phyloP scores from a whole-genome alignment of 2,329 filamentous ascomycete species.

The Nemania serpens region DNA sequence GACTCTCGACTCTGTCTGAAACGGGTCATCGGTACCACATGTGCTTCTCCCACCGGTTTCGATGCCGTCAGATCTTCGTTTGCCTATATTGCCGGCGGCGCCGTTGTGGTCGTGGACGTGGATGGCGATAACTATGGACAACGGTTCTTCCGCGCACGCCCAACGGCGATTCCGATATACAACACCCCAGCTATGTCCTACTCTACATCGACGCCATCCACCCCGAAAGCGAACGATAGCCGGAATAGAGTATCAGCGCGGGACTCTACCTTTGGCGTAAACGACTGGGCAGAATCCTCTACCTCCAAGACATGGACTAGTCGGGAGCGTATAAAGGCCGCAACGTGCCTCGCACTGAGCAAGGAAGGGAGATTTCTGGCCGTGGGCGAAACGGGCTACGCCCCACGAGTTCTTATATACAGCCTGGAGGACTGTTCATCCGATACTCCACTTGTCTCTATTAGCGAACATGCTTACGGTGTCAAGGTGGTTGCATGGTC shows the following conservation, averaged over 20 bases:
- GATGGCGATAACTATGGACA: slow-evolving; percentile 71
- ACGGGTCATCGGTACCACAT: slow-evolving; percentile 90
- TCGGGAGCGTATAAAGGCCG: slow-evolving; percentile 90
- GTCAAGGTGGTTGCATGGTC: slow-evolving; percentile 91
- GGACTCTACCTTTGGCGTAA: slow-evolving; percentile 52
- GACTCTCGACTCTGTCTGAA: slow-evolving; percentile 72
- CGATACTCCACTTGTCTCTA: slow-evolving; percentile 80
- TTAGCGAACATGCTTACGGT: slow-evolving; percentile 89
- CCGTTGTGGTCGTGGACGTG: slow-evolving; percentile 86
- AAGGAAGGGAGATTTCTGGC: slow-evolving; percentile 85
- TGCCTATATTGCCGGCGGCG: slow-evolving; percentile 89
- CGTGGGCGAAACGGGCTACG: slow-evolving; percentile 94
- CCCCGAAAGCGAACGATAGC: slow-evolving; percentile 67
- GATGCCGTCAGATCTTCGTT: slow-evolving; percentile 79
- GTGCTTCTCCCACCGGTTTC: slow-evolving; percentile 81
- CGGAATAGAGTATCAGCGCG: slow-evolving; percentile 60
- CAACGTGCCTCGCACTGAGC: slow-evolving; percentile 87
- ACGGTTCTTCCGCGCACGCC: slow-evolving; percentile 88
- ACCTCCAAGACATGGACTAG: slow-evolving; percentile 80
- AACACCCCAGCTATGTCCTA: slow-evolving; percentile 57
- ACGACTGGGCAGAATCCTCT: slow-evolving; percentile 66
- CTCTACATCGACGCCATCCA: slow-evolving; percentile 55
- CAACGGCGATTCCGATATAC: slow-evolving; percentile 72
- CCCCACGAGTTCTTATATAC: slow-evolving; percentile 88
- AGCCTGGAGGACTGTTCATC: slow-evolving; percentile 78